Percentiles rank a stretch among this genome's conserved stretches.
phyloP scores from a whole-genome alignment of 306 rosid genomes.

The Cicer judaicum region DNA sequence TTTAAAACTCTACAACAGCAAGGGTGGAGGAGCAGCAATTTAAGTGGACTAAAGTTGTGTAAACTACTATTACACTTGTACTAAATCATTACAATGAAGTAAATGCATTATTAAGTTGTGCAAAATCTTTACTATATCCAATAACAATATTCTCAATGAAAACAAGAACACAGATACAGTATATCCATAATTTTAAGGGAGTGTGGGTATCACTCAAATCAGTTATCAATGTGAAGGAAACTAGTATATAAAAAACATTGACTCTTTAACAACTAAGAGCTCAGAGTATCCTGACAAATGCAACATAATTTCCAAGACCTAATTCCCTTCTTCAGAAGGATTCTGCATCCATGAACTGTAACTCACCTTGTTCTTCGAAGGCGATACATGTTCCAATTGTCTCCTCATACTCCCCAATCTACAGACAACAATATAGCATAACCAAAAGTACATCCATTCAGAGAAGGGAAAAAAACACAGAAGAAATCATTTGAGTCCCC shows the following conservation, averaged over 20 bases:
- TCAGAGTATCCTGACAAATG: not conserved
- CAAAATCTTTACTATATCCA: slow-evolving; percentile 4
- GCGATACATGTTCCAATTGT: slow-evolving; percentile 75
- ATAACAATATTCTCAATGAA: not conserved
- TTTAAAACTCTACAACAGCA: slow-evolving; percentile 4
- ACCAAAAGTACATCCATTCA: slow-evolving; percentile 23
- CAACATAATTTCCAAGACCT: not conserved
- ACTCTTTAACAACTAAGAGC: slow-evolving; percentile 8
- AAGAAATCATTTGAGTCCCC: not conserved
- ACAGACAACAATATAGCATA: slow-evolving; percentile 38
- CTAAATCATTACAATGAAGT: slow-evolving; percentile 24
- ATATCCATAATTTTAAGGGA: slow-evolving; percentile 11
- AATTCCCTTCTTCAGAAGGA: not conserved
- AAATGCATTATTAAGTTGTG: not conserved
- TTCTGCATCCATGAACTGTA: slow-evolving; percentile 7
- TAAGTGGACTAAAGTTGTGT: not conserved
- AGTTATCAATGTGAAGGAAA: slow-evolving; percentile 9
- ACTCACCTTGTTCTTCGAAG: slow-evolving; percentile 69
- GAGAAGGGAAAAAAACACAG: not conserved
- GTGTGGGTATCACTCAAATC: slow-evolving; percentile 28
- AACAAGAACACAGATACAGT: not conserved
- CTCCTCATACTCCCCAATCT: slow-evolving; percentile 84
- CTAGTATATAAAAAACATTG: slow-evolving; percentile 1
- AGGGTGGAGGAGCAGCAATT: not conserved
- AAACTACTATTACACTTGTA: not conserved